A percentile compares a stretch with the other conserved stretches of the same genome.
Evolutionary conservation across 2,329 filamentous ascomycete species (phyloP).

Genomic region (Gyromitra esculenta): DNA sequence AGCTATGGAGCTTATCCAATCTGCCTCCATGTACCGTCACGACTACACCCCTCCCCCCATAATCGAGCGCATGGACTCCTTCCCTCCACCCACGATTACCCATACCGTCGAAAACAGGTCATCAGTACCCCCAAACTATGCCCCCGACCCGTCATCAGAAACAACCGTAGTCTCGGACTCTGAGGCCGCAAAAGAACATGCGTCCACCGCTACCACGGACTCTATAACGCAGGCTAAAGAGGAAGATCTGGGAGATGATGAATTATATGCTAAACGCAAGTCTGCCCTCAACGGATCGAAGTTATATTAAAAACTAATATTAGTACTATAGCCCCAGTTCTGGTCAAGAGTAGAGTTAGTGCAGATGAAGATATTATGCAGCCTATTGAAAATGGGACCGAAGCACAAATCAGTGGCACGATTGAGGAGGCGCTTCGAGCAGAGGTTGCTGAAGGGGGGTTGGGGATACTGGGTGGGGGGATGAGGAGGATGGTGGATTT

Average conservation of each 20-base stretch:
- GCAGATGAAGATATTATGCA: conserved; percentile 7
- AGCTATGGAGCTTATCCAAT: conserved; percentile 5
- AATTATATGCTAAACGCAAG: conserved; percentile 1
- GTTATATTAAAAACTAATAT: background rate
- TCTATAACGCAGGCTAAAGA: background rate
- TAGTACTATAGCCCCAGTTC: background rate
- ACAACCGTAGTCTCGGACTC: background rate
- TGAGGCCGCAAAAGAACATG: background rate
- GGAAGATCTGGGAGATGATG: background rate
- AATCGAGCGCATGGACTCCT: background rate
- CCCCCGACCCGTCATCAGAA: background rate
- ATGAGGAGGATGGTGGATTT: conserved; percentile 58
- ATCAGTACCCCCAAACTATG: background rate
- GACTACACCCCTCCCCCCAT: conserved; percentile 7
- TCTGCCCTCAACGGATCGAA: background rate
- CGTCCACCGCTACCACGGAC: background rate
- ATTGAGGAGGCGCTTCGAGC: conserved; percentile 13
- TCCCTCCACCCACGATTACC: conserved; percentile 1
- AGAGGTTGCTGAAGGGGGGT: conserved; percentile 36
- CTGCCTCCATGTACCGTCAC: conserved; percentile 7
- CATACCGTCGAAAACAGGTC: conserved; percentile 7
- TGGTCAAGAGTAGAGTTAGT: background rate
- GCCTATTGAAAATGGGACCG: background rate
- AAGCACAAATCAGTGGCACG: background rate
- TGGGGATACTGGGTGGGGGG: conserved; percentile 55